Base-by-base conservation (phyloP, 495 filamentous ascomycete genomes). In the Immersiella caudata region DNA sequence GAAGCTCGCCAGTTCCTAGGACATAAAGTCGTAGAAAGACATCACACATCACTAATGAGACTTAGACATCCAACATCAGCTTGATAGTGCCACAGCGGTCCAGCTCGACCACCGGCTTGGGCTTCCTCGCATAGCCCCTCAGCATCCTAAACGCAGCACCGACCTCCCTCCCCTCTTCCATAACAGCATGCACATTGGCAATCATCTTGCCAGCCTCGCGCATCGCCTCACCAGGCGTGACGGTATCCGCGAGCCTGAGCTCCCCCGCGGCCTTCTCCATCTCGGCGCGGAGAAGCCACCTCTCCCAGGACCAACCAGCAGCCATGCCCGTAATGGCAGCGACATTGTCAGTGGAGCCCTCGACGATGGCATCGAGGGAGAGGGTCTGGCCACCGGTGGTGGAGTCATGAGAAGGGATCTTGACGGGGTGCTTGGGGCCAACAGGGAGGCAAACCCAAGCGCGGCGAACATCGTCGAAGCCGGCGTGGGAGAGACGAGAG, bases 241-340 rank as follows among this genome's bases (percentile, higher is more conserved):
- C 79, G 6, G 76, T 80, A 72, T 82, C 79, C n/a, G 71, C 73
- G 46, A 91, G 80, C 14, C 85, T 83, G 67, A 82, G 79, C 67
- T 88, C 82, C 36, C 87, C 87, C 12, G 87, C 86, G 6, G 90
- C 90, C 83, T 91, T 93, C 81, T 97, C 94, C 75, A 88, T 84
- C 76, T 94, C 89, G 72, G 94, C 80, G 78, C 90, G 92, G 68
- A 97, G 74, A 78, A 97, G 85, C 95, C 95, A 98, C 77, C 91
- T 90, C 85, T 98, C 95, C 94, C 94, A 99, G 70, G 89, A 86
- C 93, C 94, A 96, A 26, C 89, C 87, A 14, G 93, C 95, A 5
- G 96, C 86, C 20, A 97, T 73, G 6, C 93, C 93, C 0, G 92
- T 89, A 58, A 97, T 81, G 65, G 83, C 87, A 1, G 93, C 92